Conservation (phyloP, 441 rosid species). For the Pelargonium citronellum region DNA sequence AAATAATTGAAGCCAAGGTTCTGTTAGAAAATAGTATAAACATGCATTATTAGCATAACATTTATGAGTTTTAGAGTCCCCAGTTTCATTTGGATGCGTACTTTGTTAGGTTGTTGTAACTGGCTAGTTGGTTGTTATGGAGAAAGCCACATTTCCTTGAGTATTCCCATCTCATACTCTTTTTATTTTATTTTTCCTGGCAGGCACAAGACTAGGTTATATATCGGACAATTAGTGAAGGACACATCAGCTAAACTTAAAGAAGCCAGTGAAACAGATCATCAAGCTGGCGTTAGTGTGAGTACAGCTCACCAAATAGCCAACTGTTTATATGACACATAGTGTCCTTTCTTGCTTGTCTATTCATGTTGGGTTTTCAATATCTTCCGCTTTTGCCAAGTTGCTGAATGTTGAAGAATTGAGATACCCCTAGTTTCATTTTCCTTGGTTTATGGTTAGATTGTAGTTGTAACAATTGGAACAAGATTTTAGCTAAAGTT, state of each 20-base stretch:
- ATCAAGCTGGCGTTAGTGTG: slow-evolving; percentile 36
- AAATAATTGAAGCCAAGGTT: no score
- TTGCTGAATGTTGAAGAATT: background rate
- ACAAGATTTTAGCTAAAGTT: background rate
- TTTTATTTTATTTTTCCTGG: background rate
- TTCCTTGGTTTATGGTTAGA: background rate
- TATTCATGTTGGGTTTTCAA: background rate
- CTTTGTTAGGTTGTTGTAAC: background rate
- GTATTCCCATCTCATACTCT: background rate
- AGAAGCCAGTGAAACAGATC: slow-evolving; percentile 50
- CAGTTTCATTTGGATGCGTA: background rate
- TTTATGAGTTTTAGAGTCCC: no score
- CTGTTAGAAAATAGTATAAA: no score
- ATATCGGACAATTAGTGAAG: slow-evolving; percentile 55
- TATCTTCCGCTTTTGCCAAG: background rate
- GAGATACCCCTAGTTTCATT: background rate
- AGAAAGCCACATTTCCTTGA: background rate
- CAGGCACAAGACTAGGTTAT: slow-evolving; percentile 58
- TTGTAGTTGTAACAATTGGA: background rate
- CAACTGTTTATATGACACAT: background rate
- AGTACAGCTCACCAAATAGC: background rate
- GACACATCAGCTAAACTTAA: slow-evolving; percentile 35
- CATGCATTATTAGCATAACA: no score
- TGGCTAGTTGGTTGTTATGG: background rate
- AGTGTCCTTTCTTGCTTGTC: background rate